A percentile compares a stretch with the other conserved stretches of the same genome.
Evolutionary conservation across 1,284 basidiomycete species (phyloP).

Genomic region (Leccinum variabile): DNA sequence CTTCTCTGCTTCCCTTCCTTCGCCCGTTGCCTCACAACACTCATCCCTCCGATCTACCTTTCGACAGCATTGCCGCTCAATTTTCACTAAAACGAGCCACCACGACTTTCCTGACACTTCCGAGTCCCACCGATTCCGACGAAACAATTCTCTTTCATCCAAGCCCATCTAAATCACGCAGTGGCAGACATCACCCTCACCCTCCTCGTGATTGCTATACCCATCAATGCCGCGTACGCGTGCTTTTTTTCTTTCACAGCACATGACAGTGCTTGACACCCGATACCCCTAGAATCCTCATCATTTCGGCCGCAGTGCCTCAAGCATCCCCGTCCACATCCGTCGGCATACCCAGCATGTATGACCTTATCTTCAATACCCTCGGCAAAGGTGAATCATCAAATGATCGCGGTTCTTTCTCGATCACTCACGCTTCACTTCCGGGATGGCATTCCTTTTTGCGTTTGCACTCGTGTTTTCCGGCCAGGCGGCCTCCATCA

Average conservation of each 20-base stretch:
- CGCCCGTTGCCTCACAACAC: background rate
- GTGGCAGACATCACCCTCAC: constrained; percentile 54
- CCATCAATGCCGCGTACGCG: constrained; percentile 63
- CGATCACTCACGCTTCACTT: background rate
- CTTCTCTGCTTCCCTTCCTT: constrained; percentile 22
- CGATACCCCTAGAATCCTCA: constrained; percentile 45
- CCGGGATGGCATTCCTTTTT: constrained; percentile 71
- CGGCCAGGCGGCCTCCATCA: constrained; percentile 81
- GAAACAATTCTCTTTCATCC: constrained; percentile 65
- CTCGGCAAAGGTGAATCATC: constrained; percentile 56
- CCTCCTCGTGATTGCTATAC: constrained; percentile 65
- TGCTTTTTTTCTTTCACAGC: background rate
- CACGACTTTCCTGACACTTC: constrained; percentile 32
- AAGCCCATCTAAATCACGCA: constrained; percentile 64
- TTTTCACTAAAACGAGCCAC: constrained; percentile 41
- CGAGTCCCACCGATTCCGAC: constrained; percentile 34
- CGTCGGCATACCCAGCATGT: constrained; percentile 68
- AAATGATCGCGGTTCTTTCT: background rate
- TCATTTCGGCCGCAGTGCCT: constrained; percentile 59
- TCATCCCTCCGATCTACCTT: constrained; percentile 2
- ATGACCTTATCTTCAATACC: constrained; percentile 56
- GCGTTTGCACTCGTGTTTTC: constrained; percentile 76
- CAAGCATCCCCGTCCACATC: constrained; percentile 40
- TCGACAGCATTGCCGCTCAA: constrained; percentile 3
- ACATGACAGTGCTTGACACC: background rate